These are phyloP conservation scores for Nidula microcarpa DNA, from an alignment of 768 basidiomycete genomes.

Conservation along the genomic window DNA sequence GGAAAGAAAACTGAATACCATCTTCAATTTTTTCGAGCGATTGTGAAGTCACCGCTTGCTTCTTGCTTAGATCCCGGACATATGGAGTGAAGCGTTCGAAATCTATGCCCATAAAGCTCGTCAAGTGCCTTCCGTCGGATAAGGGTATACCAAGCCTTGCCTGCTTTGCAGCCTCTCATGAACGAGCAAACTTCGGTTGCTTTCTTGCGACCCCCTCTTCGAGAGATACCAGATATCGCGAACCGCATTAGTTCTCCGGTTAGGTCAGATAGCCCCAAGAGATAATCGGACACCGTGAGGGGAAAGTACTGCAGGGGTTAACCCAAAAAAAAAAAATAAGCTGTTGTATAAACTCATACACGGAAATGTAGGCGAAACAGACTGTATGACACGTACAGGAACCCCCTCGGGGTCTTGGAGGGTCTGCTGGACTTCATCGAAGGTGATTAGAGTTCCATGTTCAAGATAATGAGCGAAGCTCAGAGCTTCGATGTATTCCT, in stretches of 20 bases:
- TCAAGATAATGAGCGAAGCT: conserved; percentile 87
- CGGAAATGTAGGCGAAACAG: conserved; percentile 1
- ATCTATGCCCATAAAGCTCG: conserved; percentile 27
- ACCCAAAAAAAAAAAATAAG: conserved; percentile 1
- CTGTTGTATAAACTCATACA: conserved; percentile 1
- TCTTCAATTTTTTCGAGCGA: conserved; percentile 96
- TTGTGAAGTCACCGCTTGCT: conserved; percentile 80
- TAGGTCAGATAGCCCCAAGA: conserved; percentile 90
- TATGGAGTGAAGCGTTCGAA: conserved; percentile 76
- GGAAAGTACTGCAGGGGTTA: conserved; percentile 60
- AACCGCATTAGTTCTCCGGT: conserved; percentile 97
- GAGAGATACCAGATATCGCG: conserved; percentile 79
- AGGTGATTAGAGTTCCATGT: conserved; percentile 62
- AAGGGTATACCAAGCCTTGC: conserved; percentile 24
- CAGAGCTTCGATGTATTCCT: conserved; percentile 95
- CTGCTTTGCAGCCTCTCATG: conserved; percentile 72
- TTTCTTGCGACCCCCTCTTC: conserved; percentile 59
- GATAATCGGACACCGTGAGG: conserved; percentile 77
- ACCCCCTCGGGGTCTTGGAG: conserved; percentile 59
- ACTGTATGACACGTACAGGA: conserved; percentile 46
- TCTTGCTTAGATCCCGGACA: conserved; percentile 75
- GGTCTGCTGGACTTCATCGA: conserved; percentile 59
- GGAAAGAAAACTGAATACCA: conserved; percentile 40
- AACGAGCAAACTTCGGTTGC: conserved; percentile 66
- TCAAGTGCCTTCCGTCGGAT: not conserved